phyloP scores from a whole-genome alignment of 805 yeast genomes.

The Candida boleticola region DNA sequence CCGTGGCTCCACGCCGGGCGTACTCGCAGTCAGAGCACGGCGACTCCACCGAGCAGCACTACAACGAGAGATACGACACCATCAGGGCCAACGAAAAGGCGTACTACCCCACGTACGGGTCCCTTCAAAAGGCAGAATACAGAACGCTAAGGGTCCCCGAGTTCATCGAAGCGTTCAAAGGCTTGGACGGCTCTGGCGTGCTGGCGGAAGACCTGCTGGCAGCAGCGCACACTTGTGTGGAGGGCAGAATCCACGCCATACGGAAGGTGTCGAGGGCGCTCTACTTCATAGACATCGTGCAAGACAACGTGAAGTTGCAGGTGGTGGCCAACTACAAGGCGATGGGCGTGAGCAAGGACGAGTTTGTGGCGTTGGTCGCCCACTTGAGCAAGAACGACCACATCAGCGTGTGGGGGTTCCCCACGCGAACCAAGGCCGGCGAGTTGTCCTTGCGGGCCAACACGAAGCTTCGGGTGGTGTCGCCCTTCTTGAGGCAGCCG shows the following conservation, averaged over 20 bases:
- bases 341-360: constrained; percentile 33
- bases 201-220: too few relatives aligned
- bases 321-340: constrained; percentile 56
- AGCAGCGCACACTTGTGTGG: constrained; percentile 16
- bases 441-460: constrained; percentile 70
- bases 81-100: background rate
- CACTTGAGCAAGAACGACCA: constrained; percentile 70
- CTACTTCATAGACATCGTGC: constrained; percentile 64
- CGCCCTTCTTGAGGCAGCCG: constrained; percentile 56
- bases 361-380: constrained; percentile 39
- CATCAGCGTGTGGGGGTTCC: constrained; percentile 61
- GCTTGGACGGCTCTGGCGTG: background rate
- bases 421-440: constrained; percentile 74
- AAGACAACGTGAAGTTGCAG: constrained; percentile 60
- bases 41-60: too few relatives aligned
- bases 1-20: too few relatives aligned
- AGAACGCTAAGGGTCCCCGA: constrained; percentile 1
- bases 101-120: constrained; percentile 2
- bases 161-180: background rate
- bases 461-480: constrained; percentile 47
- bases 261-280: constrained; percentile 69
- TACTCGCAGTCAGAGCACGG: too few relatives aligned
- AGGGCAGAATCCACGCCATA: constrained; percentile 60
- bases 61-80: background rate
- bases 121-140: background rate